phyloP scores from a whole-genome alignment of 2,329 filamentous ascomycete genomes.

The Neonectria hederae region DNA sequence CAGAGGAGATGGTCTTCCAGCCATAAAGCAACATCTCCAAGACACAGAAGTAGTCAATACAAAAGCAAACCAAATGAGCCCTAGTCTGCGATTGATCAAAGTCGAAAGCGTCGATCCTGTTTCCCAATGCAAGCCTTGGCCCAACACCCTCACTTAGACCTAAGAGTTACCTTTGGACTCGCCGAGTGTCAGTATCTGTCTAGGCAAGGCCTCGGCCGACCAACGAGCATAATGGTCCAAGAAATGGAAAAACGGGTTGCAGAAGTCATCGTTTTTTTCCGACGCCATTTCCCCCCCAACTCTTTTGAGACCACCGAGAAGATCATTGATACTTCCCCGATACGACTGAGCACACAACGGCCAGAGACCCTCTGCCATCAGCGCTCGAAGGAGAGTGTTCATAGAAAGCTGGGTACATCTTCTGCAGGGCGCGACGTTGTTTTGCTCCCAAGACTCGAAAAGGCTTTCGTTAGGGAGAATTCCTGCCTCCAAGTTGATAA shows the following conservation, averaged over 20 bases:
- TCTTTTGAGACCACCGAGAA: constrained; percentile 12
- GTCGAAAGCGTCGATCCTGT: not conserved
- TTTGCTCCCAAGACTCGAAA: constrained; percentile 3
- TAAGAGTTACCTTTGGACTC: not conserved
- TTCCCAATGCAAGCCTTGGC: no score
- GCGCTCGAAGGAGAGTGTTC: constrained; percentile 1
- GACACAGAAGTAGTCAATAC: not conserved
- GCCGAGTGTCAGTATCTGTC: not conserved
- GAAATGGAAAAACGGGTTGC: constrained; percentile 28
- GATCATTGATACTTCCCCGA: constrained; percentile 4
- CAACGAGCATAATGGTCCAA: not conserved
- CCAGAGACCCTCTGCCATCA: constrained; percentile 19
- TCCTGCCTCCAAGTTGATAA: constrained; percentile 16
- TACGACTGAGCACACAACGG: constrained; percentile 11
- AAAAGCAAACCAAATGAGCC: not conserved
- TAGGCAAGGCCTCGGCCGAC: not conserved
- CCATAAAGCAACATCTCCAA: not conserved
- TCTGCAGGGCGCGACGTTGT: constrained; percentile 21
- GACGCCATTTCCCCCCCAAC: constrained; percentile 4
- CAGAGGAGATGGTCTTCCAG: constrained; percentile 62
- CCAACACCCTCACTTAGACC: not conserved
- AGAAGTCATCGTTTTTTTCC: not conserved
- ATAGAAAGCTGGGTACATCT: constrained; percentile 13
- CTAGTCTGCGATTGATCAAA: not conserved
- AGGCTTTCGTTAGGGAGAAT: constrained; percentile 19